A percentile compares a stretch with the other conserved stretches of the same genome.
Evolutionary conservation across 371 early-diverging fungal species (phyloP).

Genomic region (Chytridiales sp.): DNA sequence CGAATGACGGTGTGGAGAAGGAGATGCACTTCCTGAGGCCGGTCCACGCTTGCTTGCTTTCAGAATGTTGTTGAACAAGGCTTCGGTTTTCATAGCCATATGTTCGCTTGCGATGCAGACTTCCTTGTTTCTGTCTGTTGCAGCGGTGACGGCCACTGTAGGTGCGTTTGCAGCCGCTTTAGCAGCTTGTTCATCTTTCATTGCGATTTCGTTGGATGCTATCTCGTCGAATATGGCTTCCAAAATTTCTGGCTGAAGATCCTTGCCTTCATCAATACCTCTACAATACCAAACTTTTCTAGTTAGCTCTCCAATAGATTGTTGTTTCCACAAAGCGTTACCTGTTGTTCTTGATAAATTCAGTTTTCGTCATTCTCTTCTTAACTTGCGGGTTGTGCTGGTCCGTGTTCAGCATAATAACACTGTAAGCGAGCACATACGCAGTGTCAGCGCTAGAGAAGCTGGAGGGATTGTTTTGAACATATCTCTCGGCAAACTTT

Average conservation of each 20-base stretch:
- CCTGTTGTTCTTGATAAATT: constrained; percentile 91
- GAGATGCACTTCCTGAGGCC: constrained; percentile 21
- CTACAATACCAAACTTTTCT: constrained; percentile 27
- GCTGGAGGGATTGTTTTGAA: constrained; percentile 70
- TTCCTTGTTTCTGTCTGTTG: constrained; percentile 20
- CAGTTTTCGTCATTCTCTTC: constrained; percentile 85
- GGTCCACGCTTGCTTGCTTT: constrained; percentile 18
- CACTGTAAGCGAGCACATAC: constrained; percentile 91
- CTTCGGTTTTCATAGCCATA: constrained; percentile 54
- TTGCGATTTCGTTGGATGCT: constrained; percentile 79
- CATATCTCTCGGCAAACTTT: constrained; percentile 93
- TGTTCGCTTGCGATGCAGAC: constrained; percentile 36
- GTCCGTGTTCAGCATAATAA: constrained; percentile 96
- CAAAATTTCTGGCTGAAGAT: constrained; percentile 70
- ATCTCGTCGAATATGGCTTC: constrained; percentile 82
- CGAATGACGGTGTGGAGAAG: constrained; percentile 8
- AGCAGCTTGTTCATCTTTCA: constrained; percentile 73
- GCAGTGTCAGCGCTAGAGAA: constrained; percentile 87
- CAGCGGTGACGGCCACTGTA: constrained; percentile 7
- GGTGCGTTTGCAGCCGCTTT: constrained; percentile 14
- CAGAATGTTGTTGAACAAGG: constrained; percentile 46
- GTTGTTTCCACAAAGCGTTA: constrained; percentile 4
- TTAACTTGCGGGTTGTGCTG: constrained; percentile 90
- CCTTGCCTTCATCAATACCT: constrained; percentile 85
- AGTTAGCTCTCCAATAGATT: background rate